Evolutionary conservation across 116 monocot species (phyloP).

Genomic region (Trichopus zeylanicus): DNA sequence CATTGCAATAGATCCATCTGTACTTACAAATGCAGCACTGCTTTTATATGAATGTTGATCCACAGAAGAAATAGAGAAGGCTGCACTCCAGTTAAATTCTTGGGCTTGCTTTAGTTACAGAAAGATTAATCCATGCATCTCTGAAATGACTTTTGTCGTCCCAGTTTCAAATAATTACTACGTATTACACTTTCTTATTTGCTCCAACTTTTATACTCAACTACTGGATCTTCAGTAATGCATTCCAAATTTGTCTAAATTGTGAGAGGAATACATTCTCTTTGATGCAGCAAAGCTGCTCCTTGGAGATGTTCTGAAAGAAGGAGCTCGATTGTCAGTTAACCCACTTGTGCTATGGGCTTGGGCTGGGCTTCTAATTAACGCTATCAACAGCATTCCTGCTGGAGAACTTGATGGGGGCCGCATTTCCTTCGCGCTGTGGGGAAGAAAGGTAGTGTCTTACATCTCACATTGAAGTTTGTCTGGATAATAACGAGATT

Average conservation of each 20-base stretch:
- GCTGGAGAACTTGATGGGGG: conserved; percentile 95
- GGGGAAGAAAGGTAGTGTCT: conserved; percentile 86
- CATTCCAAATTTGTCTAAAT: too few species aligned
- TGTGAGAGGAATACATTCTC: background rate
- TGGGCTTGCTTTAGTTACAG: too few species aligned
- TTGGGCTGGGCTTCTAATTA: conserved; percentile 91
- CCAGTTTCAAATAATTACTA: too few species aligned
- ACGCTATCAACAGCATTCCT: conserved; percentile 90
- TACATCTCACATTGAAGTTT: background rate
- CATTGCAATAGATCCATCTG: too few species aligned
- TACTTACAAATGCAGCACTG: too few species aligned
- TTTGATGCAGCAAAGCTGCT: conserved; percentile 68
- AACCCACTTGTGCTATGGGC: conserved; percentile 92
- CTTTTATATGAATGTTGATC: too few species aligned
- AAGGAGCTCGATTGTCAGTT: conserved; percentile 60
- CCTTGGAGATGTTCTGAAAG: conserved; percentile 75
- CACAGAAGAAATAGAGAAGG: too few species aligned
- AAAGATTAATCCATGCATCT: too few species aligned
- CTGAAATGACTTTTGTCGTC: too few species aligned
- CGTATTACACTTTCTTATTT: too few species aligned
- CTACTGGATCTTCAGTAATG: too few species aligned
- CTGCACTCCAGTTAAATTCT: too few species aligned
- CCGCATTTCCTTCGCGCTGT: conserved; percentile 77
- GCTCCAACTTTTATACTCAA: background rate
- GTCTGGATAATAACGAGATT: background rate